These are phyloP conservation scores for Aspergillus sp. DNA, from an alignment of 2,329 filamentous ascomycete species.

Conservation along the genomic window DNA sequence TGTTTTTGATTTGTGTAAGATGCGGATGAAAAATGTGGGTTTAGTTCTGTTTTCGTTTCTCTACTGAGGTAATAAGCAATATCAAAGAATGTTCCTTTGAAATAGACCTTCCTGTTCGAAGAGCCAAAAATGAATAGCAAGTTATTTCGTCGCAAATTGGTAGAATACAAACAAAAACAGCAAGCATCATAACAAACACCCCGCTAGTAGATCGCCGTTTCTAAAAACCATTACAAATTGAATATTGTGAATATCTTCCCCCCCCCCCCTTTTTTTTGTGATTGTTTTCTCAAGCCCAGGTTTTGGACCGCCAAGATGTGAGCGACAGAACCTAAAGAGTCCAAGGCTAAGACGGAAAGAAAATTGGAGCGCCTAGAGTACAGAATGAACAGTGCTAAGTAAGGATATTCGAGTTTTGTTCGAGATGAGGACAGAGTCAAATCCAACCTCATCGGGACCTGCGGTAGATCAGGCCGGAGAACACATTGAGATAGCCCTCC, in stretches of 20 bases:
- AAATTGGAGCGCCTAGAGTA: neutral
- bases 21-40: too few species aligned
- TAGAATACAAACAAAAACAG: slow-evolving; percentile 2
- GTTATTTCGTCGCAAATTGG: neutral
- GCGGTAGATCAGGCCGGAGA: slow-evolving; percentile 37
- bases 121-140: neutral
- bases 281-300: neutral
- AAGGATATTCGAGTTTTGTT: neutral
- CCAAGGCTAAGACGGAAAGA: neutral
- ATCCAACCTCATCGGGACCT: slow-evolving; percentile 22
- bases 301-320: neutral
- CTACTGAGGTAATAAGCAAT: neutral
- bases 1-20: too few species aligned
- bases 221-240: slow-evolving; percentile 5
- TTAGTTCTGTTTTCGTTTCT: too few species aligned
- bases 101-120: neutral
- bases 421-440: too few species aligned
- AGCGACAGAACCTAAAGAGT: neutral
- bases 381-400: neutral
- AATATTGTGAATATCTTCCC: neutral
- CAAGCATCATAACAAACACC: neutral
- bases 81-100: neutral
- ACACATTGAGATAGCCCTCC: slow-evolving; percentile 44
- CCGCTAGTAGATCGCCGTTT: slow-evolving; percentile 3
- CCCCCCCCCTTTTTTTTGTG: neutral